Percentiles rank a stretch among this genome's conserved stretches.
phyloP scores from a whole-genome alignment of 2,329 filamentous ascomycete species.

The Teratosphaeria viscida region DNA sequence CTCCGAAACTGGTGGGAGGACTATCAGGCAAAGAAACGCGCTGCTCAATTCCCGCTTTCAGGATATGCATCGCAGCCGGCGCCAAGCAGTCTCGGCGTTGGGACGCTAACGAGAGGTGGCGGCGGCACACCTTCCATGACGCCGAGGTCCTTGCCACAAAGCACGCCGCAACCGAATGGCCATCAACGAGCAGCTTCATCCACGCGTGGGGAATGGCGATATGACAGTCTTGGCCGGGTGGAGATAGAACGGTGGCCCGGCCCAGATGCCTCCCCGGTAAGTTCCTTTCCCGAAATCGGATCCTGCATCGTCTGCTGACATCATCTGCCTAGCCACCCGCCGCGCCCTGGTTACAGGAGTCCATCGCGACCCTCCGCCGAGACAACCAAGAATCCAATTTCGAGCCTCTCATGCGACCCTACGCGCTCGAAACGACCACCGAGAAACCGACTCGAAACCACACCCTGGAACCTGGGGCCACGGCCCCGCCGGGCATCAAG shows the following conservation, averaged over 20 bases:
- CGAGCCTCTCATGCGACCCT: conserved; percentile 85
- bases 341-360: conserved; percentile 71
- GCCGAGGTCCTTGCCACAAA: conserved; percentile 14
- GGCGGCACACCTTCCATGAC: conserved; percentile 18
- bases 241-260: conserved; percentile 54
- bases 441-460: conserved; percentile 36
- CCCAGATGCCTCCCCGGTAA: conserved; percentile 53
- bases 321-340: conserved; percentile 57
- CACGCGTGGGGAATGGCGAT: conserved; percentile 7
- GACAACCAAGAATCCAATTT: conserved; percentile 72
- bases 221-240: conserved; percentile 45
- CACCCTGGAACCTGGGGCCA: conserved; percentile 30
- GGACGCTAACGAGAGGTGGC: conserved; percentile 13
- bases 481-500: conserved; percentile 53
- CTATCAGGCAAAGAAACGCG: conserved; percentile 23
- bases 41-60: conserved; percentile 22
- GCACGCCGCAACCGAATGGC: conserved; percentile 21
- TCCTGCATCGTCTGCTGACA: neutral
- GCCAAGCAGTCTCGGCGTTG: conserved; percentile 4
- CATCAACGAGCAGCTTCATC: conserved; percentile 13
- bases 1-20: conserved; percentile 52
- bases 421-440: conserved; percentile 63
- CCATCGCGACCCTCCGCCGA: conserved; percentile 60
- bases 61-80: conserved; percentile 24
- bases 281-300: conserved; percentile 19